Percentiles rank a stretch among this genome's conserved stretches.
Evolutionary conservation across 768 basidiomycete species (phyloP).

Genomic region (Boletus sp.): DNA sequence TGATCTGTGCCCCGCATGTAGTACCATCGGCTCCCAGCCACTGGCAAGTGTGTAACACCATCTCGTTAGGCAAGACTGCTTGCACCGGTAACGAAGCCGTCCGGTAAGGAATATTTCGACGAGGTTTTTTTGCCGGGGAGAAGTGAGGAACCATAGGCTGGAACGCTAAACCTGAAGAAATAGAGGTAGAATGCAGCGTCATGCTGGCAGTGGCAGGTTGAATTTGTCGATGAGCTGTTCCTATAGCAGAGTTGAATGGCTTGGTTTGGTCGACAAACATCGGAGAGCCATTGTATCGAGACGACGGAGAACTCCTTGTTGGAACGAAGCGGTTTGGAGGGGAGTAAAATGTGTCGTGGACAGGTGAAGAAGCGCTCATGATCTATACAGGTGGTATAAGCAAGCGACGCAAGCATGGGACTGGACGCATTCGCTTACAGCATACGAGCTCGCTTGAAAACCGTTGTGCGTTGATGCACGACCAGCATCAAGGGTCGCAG

Average conservation of each 20-base stretch:
- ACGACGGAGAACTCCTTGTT: rapidly evolving
- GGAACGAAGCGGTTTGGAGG: not conserved
- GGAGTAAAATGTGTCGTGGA: too few relatives aligned
- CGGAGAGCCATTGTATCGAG: not conserved
- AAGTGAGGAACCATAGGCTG: not conserved
- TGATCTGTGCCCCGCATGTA: not conserved
- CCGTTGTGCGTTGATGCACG: too few relatives aligned
- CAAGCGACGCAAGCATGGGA: not conserved
- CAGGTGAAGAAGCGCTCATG: not conserved
- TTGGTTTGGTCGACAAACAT: not conserved
- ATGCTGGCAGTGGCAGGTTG: too few relatives aligned
- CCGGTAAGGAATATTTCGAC: too few relatives aligned
- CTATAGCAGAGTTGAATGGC: not conserved
- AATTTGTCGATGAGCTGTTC: not conserved
- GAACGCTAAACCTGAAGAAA: not conserved
- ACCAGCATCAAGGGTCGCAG: rapidly evolving
- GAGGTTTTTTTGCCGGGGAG: too few relatives aligned
- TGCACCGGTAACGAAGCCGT: not conserved
- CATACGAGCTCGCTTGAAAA: not conserved
- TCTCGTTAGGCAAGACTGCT: not conserved
- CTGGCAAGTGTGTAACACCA: not conserved
- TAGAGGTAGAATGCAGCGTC: not conserved
- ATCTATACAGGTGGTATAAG: not conserved
- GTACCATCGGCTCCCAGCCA: conserved; percentile 6
- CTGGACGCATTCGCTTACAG: not conserved